A percentile compares a stretch with the other conserved stretches of the same genome.
phyloP scores from a whole-genome alignment of 169 alveolate species.

The Plasmodium relictum region DNA sequence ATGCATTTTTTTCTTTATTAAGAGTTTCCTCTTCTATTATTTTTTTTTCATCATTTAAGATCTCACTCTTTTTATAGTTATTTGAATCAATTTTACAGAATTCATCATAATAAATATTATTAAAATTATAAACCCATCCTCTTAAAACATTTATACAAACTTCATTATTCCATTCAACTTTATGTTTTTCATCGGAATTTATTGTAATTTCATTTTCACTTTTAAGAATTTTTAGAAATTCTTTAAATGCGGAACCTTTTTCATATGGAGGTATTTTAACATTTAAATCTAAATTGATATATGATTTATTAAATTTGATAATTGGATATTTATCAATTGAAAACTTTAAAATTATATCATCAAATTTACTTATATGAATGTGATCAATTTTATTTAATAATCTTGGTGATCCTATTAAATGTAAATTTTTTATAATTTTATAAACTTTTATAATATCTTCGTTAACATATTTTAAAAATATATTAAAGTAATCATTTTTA shows the following conservation, averaged over 20 bases:
- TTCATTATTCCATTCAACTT: slow-evolving; percentile 67
- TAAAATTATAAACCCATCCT: slow-evolving; percentile 73
- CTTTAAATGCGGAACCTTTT: slow-evolving; percentile 65
- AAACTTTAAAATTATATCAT: slow-evolving; percentile 40
- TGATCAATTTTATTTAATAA: slow-evolving; percentile 55
- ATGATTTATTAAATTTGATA: slow-evolving; percentile 47
- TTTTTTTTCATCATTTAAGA: slow-evolving; percentile 8
- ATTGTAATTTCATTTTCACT: slow-evolving; percentile 30
- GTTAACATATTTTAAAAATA: slow-evolving; percentile 49
- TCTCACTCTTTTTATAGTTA: not conserved
- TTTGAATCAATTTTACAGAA: slow-evolving; percentile 13
- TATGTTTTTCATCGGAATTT: slow-evolving; percentile 34
- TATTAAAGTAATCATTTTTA: slow-evolving; percentile 39
- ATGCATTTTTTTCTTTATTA: slow-evolving; percentile 5
- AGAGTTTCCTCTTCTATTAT: not conserved
- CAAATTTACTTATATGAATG: slow-evolving; percentile 51
- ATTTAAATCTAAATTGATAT: slow-evolving; percentile 22
- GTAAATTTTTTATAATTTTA: slow-evolving; percentile 31
- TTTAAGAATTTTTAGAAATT: slow-evolving; percentile 46
- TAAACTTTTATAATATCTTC: slow-evolving; percentile 65
- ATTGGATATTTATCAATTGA: slow-evolving; percentile 66
- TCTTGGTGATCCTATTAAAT: slow-evolving; percentile 70
- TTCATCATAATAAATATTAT: slow-evolving; percentile 25
- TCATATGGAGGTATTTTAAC: slow-evolving; percentile 68
- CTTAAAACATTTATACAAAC: slow-evolving; percentile 32